Evolutionary conservation across 148 eudicot species (phyloP), one percentile per base, ranked within the genome.

Genomic region (Salicornia ramosissima): DNA sequence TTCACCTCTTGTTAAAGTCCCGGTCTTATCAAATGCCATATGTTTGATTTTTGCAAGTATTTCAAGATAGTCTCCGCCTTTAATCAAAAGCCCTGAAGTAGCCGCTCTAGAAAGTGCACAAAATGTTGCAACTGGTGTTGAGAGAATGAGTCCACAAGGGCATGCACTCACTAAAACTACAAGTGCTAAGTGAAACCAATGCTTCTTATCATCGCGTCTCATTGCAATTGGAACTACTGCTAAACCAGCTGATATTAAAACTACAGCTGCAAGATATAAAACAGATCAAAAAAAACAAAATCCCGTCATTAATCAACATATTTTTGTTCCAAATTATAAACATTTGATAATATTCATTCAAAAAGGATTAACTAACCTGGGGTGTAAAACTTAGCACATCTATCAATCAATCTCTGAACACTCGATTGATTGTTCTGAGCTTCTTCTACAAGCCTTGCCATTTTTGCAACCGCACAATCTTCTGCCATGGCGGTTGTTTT

Each of bases 41-140:
- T 79, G 69, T 72, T 87, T 88, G 26, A 88, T 59, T 78, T 82
- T 80, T 7, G 98, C 83, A 3, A 94, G 87, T 46, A 81, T 81
- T 71, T 94, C 98, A 9, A 94, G 83, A 74, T 87, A 81, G 46
- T 90, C 95, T 65, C 90, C 98, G 16, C 98, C 98, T 82, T 90
- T 94, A 63, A 94, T 79, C 45, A 94, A 75, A 51, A 94, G 80
- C 26, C 98, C 98, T 4, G 80, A 69, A 4, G 86, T 86, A 10
- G 98, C 98, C 21, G 98, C 98, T 73, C 79, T 90, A 15, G 98
- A 86, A 24, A 94, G 84, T 10, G 97, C 98, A 75, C 97, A 90
- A 53, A 87, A 94, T 50, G 91, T 88, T 14, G 96, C 96, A 9
- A 94, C 96, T 0, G 98, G 98, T 6, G 98, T 94, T 2, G 97